Percentiles rank a stretch among this genome's conserved stretches.
Evolutionary conservation across 78 protist genomes (phyloP).

Genomic region (Dictyostelium capitatum): DNA sequence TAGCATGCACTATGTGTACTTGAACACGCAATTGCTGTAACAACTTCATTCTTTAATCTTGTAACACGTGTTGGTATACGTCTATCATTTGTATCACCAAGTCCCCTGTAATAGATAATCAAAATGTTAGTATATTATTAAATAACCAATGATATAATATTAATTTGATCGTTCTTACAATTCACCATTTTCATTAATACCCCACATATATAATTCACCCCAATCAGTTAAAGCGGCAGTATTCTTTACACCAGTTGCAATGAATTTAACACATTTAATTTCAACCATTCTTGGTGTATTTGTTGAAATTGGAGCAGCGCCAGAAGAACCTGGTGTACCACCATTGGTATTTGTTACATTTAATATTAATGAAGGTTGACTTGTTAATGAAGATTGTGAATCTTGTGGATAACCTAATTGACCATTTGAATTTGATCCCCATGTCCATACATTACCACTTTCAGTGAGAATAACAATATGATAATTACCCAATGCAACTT

Average conservation of each 20-base stretch:
- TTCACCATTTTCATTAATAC: constrained; percentile 67
- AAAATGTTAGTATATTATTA: no score
- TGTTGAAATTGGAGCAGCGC: background rate
- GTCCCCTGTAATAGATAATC: no score
- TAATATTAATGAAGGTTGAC: background rate
- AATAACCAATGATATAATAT: no score
- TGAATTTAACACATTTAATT: constrained; percentile 49
- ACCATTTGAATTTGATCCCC: constrained; percentile 76
- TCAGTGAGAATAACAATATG: constrained; percentile 69
- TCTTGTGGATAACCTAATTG: constrained; percentile 57
- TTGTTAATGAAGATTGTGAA: constrained; percentile 9
- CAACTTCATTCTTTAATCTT: constrained; percentile 43
- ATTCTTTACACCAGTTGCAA: constrained; percentile 71
- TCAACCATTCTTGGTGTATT: constrained; percentile 62
- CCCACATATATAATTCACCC: constrained; percentile 83
- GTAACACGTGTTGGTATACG: constrained; percentile 52
- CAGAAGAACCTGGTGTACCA: constrained; percentile 17
- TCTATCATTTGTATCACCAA: constrained; percentile 69
- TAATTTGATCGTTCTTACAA: no score
- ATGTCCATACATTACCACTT: constrained; percentile 79
- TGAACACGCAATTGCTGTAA: constrained; percentile 33
- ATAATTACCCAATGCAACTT: constrained; percentile 72
- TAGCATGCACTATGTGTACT: constrained; percentile 47
- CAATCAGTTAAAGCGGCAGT: constrained; percentile 66
- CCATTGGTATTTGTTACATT: constrained; percentile 21